Base-by-base conservation (phyloP, 2,329 filamentous ascomycete species). In the Aspergillus sp. region DNA sequence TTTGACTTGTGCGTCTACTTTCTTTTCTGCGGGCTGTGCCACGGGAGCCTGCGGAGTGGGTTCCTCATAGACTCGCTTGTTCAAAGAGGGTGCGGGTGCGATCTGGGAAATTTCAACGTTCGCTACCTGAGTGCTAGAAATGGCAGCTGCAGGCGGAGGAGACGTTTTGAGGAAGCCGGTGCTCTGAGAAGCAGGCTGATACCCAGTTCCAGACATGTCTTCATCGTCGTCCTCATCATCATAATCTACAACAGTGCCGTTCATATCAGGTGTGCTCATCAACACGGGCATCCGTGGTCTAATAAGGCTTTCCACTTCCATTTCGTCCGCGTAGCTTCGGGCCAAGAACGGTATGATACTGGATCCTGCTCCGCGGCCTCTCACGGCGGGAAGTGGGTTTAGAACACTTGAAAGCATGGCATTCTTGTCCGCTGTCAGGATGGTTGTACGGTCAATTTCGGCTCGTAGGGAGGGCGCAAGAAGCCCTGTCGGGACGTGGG, bases 371-470 rank as follows among this genome's bases (percentile, higher is more conserved):
- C 71, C 73, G 53, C 81, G 74, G 38, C 84, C 79, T 62, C 83
- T 77, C 60, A 80, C 73, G 60, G 83, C 74, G 53, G 82, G 71
- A 66, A 83, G 81, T 0, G 89, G 88, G 65, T 93, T 89, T 50
- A 96, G 73, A 10, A 94, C 83, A 64, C 88, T 91, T 5, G 89
- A 82, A 9, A 93, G 62, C 79, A 96, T 87, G 38, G 86, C 85
- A 27, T 83, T 75, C 61, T 82, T 83, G 64, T 84, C 77, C 50
- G 78, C 76, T 4, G 76, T 79, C 19, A 95, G 71, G 48, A 95
- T 85, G 17, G 88, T 86, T 2, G 87, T 88, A 54, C 87, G 85
- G 61, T 96, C 89, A 53, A 95, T 76, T 43, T 88, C 81, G 9
- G 83, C 80, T 45, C 91, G 84, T 17, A 88, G 63, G 2, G 85